A percentile compares a stretch with the other conserved stretches of the same genome.
Evolutionary conservation across 345 rosid genomes (phyloP).

Genomic region (Eucalyptus cloeziana): DNA sequence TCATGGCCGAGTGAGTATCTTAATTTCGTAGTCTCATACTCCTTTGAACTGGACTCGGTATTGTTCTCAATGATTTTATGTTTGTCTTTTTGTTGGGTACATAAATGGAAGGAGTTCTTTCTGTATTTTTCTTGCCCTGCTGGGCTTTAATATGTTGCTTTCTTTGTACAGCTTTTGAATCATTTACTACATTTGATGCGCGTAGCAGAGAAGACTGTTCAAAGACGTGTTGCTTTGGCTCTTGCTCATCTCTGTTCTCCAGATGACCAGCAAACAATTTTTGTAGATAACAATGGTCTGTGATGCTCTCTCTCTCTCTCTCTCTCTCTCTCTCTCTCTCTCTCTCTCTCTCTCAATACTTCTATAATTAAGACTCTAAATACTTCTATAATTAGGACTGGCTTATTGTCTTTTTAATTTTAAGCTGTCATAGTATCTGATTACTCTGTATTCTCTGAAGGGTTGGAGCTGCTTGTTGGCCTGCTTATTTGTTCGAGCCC

Average conservation of each 20-base stretch:
- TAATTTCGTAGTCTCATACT: neutral
- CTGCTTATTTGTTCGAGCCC: slow-evolving; percentile 70
- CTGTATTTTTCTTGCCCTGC: neutral
- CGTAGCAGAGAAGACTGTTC: slow-evolving; percentile 69
- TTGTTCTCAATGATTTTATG: neutral
- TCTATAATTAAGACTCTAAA: neutral
- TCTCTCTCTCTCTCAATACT: neutral
- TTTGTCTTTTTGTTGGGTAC: neutral
- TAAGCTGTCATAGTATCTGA: neutral
- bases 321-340: no score
- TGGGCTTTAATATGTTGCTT: neutral
- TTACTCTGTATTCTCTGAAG: slow-evolving; percentile 20
- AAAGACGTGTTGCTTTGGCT: slow-evolving; percentile 81
- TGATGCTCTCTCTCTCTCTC: no score
- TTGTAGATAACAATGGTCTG: slow-evolving; percentile 75
- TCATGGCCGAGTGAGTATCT: slow-evolving; percentile 74
- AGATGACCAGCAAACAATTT: slow-evolving; percentile 75
- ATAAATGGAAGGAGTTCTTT: neutral
- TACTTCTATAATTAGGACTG: neutral
- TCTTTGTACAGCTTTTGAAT: slow-evolving; percentile 55
- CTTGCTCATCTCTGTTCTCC: slow-evolving; percentile 93
- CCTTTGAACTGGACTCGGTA: neutral
- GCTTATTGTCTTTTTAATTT: neutral
- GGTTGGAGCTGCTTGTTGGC: slow-evolving; percentile 75
- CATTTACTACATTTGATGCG: slow-evolving; percentile 84